A percentile compares a stretch with the other conserved stretches of the same genome.
phyloP scores from a whole-genome alignment of 1,284 basidiomycete species.

The Ceratobasidium sp. region DNA sequence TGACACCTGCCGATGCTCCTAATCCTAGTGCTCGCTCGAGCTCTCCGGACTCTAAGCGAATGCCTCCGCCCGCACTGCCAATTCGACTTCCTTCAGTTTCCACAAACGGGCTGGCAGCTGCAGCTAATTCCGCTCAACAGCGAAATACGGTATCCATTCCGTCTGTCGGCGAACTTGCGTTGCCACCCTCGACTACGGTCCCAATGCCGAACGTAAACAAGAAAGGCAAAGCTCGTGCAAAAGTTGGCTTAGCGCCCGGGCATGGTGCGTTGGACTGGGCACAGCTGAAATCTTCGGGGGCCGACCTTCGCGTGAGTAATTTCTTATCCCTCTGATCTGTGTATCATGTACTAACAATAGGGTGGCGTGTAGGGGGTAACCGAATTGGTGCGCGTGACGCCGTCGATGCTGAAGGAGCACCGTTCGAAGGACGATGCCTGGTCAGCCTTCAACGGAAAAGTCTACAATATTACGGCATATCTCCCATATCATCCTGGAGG shows the following conservation, averaged over 20 bases:
- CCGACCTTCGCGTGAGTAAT: constrained; percentile 72
- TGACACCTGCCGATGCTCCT: neutral
- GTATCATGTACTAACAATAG: neutral
- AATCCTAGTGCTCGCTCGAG: constrained; percentile 49
- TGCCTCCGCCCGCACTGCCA: constrained; percentile 77
- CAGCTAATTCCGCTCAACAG: constrained; percentile 41
- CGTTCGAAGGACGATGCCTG: constrained; percentile 90
- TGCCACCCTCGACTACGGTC: constrained; percentile 68
- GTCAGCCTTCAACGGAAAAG: constrained; percentile 92
- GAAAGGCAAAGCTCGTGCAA: constrained; percentile 68
- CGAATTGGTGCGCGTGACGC: constrained; percentile 77
- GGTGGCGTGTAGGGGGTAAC: constrained; percentile 61
- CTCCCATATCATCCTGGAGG: constrained; percentile 94
- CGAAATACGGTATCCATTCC: constrained; percentile 56
- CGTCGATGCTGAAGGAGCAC: constrained; percentile 86
- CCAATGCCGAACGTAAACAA: constrained; percentile 60
- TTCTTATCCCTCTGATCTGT: neutral
- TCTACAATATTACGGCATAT: constrained; percentile 97
- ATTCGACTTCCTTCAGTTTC: constrained; percentile 56
- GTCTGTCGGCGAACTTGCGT: constrained; percentile 56
- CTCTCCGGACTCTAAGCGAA: constrained; percentile 66
- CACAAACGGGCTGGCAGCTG: constrained; percentile 48
- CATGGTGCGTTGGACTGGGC: constrained; percentile 97
- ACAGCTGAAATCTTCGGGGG: constrained; percentile 79
- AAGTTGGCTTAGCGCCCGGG: constrained; percentile 92